A percentile compares a stretch with the other conserved stretches of the same genome.
Evolutionary conservation across 2,329 filamentous ascomycete genomes (phyloP).

Genomic region (Fusarium napiforme): DNA sequence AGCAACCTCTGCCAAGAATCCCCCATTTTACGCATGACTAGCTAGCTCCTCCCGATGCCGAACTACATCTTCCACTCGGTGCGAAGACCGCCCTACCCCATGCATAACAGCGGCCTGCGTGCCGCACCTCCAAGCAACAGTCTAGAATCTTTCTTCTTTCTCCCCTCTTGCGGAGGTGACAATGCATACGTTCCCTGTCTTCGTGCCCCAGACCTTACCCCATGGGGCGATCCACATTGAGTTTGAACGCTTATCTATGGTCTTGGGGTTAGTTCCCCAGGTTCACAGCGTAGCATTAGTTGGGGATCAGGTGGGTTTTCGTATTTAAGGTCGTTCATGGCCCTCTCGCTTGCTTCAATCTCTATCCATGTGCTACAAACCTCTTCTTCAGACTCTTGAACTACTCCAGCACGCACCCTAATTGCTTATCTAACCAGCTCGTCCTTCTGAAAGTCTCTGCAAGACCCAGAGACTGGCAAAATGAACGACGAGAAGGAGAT

Average conservation of each 20-base stretch:
- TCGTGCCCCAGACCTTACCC: not conserved
- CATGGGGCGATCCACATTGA: not conserved
- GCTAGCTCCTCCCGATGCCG: not conserved
- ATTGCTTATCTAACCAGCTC: not conserved
- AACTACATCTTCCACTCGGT: not conserved
- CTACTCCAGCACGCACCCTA: too few species aligned
- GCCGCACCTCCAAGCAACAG: not conserved
- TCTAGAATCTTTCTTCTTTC: not conserved
- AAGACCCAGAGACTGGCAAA: not conserved
- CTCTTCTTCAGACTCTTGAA: not conserved
- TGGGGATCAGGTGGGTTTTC: not conserved
- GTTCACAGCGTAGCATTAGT: not conserved
- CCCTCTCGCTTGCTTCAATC: not conserved
- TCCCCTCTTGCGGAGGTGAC: not conserved
- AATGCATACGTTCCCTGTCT: not conserved
- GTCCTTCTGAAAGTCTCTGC: not conserved
- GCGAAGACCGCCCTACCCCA: not conserved
- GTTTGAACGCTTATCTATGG: not conserved
- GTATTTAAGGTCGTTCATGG: not conserved
- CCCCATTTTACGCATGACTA: not conserved
- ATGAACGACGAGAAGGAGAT: not conserved
- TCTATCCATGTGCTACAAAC: accelerated
- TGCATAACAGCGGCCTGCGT: not conserved
- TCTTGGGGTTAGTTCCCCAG: not conserved
- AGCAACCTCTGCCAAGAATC: not conserved